A percentile compares a stretch with the other conserved stretches of the same genome.
phyloP scores from a whole-genome alignment of 805 yeast genomes.

The Yarrowia divulgata region DNA sequence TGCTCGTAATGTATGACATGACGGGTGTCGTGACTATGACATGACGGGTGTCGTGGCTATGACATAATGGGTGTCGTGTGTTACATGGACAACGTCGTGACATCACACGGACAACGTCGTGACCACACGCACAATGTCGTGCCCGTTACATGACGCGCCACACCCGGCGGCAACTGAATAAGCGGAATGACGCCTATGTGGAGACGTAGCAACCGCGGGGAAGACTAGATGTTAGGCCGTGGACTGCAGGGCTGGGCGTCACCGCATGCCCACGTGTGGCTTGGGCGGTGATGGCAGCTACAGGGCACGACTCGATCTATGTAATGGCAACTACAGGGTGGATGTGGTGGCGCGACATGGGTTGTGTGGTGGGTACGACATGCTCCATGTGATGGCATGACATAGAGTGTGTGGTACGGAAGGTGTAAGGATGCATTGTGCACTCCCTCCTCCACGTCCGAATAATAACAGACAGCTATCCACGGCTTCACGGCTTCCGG shows the following conservation, averaged over 20 bases:
- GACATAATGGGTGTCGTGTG: neutral
- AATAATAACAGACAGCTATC: neutral
- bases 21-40: too few species aligned
- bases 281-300: too few species aligned
- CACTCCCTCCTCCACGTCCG: too few species aligned
- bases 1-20: too few species aligned
- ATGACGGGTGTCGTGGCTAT: neutral
- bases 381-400: neutral
- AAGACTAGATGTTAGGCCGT: neutral
- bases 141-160: too few species aligned
- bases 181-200: too few species aligned
- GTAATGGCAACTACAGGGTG: neutral
- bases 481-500: conserved; percentile 5
- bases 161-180: too few species aligned
- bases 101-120: neutral
- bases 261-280: neutral
- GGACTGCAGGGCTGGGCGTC: conserved; percentile 6
- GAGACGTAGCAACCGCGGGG: neutral
- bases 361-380: neutral
- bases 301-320: neutral
- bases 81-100: too few species aligned
- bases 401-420: neutral
- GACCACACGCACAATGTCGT: neutral
- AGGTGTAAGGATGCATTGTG: neutral
- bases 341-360: neutral